phyloP scores from a whole-genome alignment of 768 basidiomycete genomes.

The Phanerochaete carnosa region DNA sequence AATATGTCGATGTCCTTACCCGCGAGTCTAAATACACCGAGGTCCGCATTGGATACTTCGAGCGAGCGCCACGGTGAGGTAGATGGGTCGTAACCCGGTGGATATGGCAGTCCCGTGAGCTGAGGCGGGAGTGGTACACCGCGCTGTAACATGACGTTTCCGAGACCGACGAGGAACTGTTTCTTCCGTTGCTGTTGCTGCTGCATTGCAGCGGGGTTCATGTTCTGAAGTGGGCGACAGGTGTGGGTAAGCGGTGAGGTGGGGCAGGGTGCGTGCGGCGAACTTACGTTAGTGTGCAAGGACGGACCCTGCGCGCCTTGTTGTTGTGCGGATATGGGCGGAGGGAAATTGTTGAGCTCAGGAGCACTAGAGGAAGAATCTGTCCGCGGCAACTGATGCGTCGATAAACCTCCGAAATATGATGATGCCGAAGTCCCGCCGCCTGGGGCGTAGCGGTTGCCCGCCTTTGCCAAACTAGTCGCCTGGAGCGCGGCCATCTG shows the following conservation, averaged over 20 bases:
- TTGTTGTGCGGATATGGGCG: conserved; percentile 21
- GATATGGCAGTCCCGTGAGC: conserved; percentile 58
- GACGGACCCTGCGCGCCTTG: conserved; percentile 45
- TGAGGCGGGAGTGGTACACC: conserved; percentile 71
- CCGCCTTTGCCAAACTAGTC: conserved; percentile 56
- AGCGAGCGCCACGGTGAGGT: conserved; percentile 64
- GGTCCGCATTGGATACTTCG: conserved; percentile 53
- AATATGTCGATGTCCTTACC: conserved; percentile 78
- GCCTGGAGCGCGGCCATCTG: conserved; percentile 79
- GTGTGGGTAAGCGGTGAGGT: not conserved
- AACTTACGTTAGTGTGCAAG: conserved; percentile 32
- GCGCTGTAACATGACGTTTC: conserved; percentile 53
- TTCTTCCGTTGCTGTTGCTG: conserved; percentile 42
- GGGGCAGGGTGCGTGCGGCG: conserved; percentile 21
- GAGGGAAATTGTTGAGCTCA: conserved; percentile 16
- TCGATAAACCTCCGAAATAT: conserved; percentile 60
- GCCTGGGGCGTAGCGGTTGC: conserved; percentile 44
- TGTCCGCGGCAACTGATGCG: conserved; percentile 26
- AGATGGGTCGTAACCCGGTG: conserved; percentile 57
- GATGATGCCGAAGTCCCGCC: conserved; percentile 57
- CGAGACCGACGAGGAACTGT: conserved; percentile 58
- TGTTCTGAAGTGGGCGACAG: not conserved
- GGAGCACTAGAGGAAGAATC: conserved; percentile 21
- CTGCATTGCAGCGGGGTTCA: conserved; percentile 28
- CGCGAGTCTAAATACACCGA: conserved; percentile 64